Evolutionary conservation across 2,329 filamentous ascomycete species (phyloP).

Genomic region (Pleurostoma richardsiae): DNA sequence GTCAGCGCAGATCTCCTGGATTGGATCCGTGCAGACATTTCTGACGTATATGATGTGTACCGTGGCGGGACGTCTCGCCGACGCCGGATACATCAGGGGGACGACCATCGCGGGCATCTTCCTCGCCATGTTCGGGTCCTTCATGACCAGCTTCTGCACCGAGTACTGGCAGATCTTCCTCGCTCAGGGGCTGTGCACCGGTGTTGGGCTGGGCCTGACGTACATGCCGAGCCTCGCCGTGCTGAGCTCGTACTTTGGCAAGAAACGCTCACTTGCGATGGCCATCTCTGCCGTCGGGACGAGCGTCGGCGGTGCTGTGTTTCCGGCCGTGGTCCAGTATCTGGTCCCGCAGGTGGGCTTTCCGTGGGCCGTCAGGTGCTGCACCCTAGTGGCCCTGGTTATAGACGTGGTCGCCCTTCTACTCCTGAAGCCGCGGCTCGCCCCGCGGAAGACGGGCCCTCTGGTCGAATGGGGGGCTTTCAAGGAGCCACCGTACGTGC

Average conservation of each 20-base stretch:
- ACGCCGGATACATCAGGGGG: slow-evolving; percentile 40
- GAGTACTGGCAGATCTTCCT: slow-evolving; percentile 50
- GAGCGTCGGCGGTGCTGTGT: slow-evolving; percentile 58
- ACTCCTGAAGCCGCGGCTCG: slow-evolving; percentile 37
- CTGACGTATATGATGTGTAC: slow-evolving; percentile 42
- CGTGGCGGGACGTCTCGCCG: slow-evolving; percentile 42
- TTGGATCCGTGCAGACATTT: slow-evolving; percentile 46
- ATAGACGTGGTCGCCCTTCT: slow-evolving; percentile 33
- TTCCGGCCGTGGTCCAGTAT: slow-evolving; percentile 51
- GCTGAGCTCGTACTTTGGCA: slow-evolving; percentile 55
- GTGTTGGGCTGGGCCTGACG: slow-evolving; percentile 49
- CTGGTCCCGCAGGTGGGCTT: slow-evolving; percentile 44
- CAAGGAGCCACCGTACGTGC: slow-evolving; percentile 38
- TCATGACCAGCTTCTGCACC: slow-evolving; percentile 39
- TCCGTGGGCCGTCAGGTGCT: slow-evolving; percentile 57
- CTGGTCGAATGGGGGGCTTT: slow-evolving; percentile 46
- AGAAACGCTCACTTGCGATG: slow-evolving; percentile 54
- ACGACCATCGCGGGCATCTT: slow-evolving; percentile 33
- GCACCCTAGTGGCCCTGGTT: slow-evolving; percentile 55
- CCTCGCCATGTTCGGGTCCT: slow-evolving; percentile 39
- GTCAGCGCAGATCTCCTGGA: slow-evolving; percentile 37
- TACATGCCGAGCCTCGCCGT: slow-evolving; percentile 51
- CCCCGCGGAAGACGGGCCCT: slow-evolving; percentile 36
- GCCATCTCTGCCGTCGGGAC: slow-evolving; percentile 56
- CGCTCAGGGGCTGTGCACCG: slow-evolving; percentile 48